Evolutionary conservation across 495 filamentous ascomycete species (phyloP), one percentile per base, ranked within the genome.

Genomic region (Aspergillus campestris): DNA sequence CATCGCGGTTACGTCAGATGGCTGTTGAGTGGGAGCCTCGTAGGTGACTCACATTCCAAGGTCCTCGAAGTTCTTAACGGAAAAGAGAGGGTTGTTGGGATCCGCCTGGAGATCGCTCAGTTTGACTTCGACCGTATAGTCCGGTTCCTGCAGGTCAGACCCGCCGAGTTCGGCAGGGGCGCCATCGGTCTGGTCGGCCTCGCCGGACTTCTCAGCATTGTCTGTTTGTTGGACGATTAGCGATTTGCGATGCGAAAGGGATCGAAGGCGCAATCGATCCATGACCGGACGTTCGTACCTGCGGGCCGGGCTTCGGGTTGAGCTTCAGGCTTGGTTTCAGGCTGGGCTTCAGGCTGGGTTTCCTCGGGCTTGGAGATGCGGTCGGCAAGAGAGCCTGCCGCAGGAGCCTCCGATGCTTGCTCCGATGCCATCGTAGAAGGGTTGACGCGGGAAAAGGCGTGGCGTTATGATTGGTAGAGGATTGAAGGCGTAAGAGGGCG

Each of bases 21-120:
- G 9, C 28, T 27, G 27, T 31, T 31, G 3, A 6, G 38, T 9
- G 5, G 34, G 27, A 35, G 9, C 14, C 27, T 15, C 32, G 2
- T 3, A 30, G 34, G 7, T 6, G 24, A 78, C 84, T 70, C 60
- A 90, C 82, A 97, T 70, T 51, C 86, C 82, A 46, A 99, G 77
- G 48, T 95, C 78, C 33, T 95, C 83, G 59, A 97, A 99, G 0
- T 74, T 78, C 50, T 83, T 83, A 42, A 82, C 79, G 8, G 92
- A 97, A 65, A 75, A 90, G 14, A 98, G 74, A 3, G 92, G 92
- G 59, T 87, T 91, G 47, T 87, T 82, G 0, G 83, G 80, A 57
- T 98, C 88, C 11, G 78, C 76, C 61, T 96, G 91, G 36, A 94
- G 72, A 57, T 95, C 90, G 51, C 80, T 84, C 38, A 98, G 77